Base-by-base conservation (phyloP, 164 flowering plant genomes). In the Sextonia rubra region DNA sequence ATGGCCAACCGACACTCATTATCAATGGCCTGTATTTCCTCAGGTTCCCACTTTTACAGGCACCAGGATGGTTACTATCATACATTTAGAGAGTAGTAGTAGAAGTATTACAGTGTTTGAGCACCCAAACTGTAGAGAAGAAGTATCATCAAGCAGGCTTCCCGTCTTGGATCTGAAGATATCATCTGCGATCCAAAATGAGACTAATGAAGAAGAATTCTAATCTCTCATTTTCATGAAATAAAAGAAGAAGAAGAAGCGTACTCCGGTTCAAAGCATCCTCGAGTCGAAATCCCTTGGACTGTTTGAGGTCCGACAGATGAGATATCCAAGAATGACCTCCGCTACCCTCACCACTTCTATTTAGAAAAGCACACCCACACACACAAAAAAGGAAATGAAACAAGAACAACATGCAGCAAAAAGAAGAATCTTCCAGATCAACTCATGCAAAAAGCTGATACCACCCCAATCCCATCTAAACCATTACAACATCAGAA, bases 51-150 rank as follows among this genome's bases (percentile, higher is more conserved):
- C 8, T 37, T 37, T 37, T 37, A 37, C 44, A 37, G 44, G 44
- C 44, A 7, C 44, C 44, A 9, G 4, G 44, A 37, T 37, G 44
- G 44, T 9, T 7, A 37, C 8, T 1, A 37, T 37, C 44, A 37
- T 37, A 8, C 44, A 37, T 37, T 37, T 37, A 27, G 32, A 17
- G 63, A 70, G 64, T 58, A 49, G 2, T 11, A 14, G 49, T 12
- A 24, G n/a, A 4, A 56, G 2, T 3, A 18, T 2, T 71, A 71
- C 74, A 1, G 74, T 71, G 55, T 71, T 32, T 71, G 61, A 61
- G 48, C 55, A 66, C 26, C 74, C 74, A 47, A 71, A 62, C 27
- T 44, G 66, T 0, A 64, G 20, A 25, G 67, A 64, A 47, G 74
- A 71, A 5, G 74, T 20, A 23, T 71, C 68, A 25, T 11, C 68